These are phyloP conservation scores for Lineolata rhizophorae DNA, from an alignment of 495 filamentous ascomycete genomes.

Conservation along the genomic window DNA sequence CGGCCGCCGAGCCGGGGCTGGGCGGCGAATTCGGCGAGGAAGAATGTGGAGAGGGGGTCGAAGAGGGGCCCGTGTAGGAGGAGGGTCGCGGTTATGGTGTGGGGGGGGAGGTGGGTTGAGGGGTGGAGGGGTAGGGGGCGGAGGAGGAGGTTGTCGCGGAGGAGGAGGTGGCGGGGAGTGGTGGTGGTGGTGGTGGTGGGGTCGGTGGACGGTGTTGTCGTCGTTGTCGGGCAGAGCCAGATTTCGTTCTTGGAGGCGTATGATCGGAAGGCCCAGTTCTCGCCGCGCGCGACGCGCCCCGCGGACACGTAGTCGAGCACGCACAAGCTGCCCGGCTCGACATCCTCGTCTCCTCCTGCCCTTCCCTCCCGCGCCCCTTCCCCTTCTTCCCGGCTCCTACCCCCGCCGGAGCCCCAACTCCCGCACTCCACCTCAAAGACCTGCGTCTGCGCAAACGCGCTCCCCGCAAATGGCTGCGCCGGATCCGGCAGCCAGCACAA, in stretches of 20 bases:
- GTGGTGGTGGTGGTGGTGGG: no score
- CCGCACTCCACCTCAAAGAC: slow-evolving; percentile 40
- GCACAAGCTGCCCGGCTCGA: slow-evolving; percentile 50
- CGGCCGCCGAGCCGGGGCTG: slow-evolving; percentile 75
- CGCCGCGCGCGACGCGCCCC: slow-evolving; percentile 68
- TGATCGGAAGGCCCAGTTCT: slow-evolving; percentile 59
- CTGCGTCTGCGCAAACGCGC: slow-evolving; percentile 65
- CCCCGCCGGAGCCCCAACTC: no score
- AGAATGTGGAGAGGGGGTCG: slow-evolving; percentile 37
- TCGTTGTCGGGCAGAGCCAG: slow-evolving; percentile 29
- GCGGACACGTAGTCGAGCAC: slow-evolving; percentile 84
- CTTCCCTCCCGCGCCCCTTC: no score
- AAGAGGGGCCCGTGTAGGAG: slow-evolving; percentile 60
- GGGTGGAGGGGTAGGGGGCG: slow-evolving; percentile 29
- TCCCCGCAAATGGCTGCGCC: slow-evolving; percentile 64
- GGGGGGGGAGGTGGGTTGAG: slow-evolving; percentile 8
- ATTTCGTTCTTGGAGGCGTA: slow-evolving; percentile 79
- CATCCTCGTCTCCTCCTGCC: no score
- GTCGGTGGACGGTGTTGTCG: no score
- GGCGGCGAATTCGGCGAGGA: slow-evolving; percentile 50
- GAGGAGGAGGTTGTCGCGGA: slow-evolving; percentile 65
- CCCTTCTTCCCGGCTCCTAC: no score
- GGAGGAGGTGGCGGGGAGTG: slow-evolving; percentile 34
- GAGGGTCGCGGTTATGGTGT: slow-evolving; percentile 56
- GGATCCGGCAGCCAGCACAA: slow-evolving; percentile 91